Base-by-base conservation (phyloP, 129 eudicot genomes). In the Flaveria trinervia region DNA sequence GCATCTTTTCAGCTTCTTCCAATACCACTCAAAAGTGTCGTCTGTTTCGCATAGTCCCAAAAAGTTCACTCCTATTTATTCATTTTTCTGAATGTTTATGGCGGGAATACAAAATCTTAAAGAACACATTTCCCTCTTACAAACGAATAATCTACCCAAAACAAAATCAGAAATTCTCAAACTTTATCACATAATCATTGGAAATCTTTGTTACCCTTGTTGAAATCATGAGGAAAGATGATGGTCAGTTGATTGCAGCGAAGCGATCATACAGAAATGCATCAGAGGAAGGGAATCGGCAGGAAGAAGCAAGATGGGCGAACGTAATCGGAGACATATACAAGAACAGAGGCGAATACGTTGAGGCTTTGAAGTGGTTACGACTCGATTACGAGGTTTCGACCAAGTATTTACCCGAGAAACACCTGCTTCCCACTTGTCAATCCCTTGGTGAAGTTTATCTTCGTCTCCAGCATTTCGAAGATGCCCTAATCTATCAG, bases 281-380 rank as follows among this genome's bases (percentile, higher is more conserved):
- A 30, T 68, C 36, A 65, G 89, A 67, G 62, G 95, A 76, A 65
- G 99, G 96, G 10, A 86, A 91, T 68, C 89, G 87, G 3, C 81
- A 76, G 79, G 99, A 95, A 82, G 87, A 95, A 39, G 99, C 99
- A 44, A 64, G 97, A 79, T 95, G 97, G 97, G 96, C 99, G 11
- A 95, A 95, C 65, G 84, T 89, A 43, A 88, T 95, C 81, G 99
- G 97, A n/a, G 85, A 95, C 73, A 83, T 95, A 0, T 79, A 82
- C 10, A 95, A 91, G 85, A 81, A 89, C 73, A 88, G 87, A 70
- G 99, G 97, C 13, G 96, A 95, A 64, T 95, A 95, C 39, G 96
- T 88, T 10, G 84, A 91, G 83, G 93, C 99, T 2, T 75, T 95
- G n/a, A 66, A 73, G 50, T 95, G 99, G 99, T 82, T 89, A 22